Evolutionary conservation across 164 flowering plant species (phyloP), one percentile per base, ranked within the genome.

Genomic region (Nymphaea colorata): DNA sequence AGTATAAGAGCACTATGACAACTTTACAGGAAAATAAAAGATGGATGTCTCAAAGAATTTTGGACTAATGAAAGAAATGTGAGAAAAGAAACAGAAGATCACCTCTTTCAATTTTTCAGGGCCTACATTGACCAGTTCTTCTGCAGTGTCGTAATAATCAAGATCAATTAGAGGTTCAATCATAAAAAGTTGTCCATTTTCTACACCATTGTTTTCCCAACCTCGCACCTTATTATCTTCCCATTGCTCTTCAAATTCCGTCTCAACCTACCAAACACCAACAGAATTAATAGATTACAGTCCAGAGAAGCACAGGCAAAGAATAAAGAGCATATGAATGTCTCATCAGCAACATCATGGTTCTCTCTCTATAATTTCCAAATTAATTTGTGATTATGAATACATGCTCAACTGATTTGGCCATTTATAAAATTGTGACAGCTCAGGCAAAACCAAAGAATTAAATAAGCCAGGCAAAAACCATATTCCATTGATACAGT

Each of bases 71-170:
- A 47, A 47, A 47, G 7, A 3, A 47, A 47, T 47, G 55, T 47
- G 55, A 47, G 45, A 10, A 59, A 42, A 53, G 55, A 73, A 64
- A 59, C 36, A 25, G 8, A 16, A n/a, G 15, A 69, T 55, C 79
- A 92, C 99, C 94, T 91, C 98, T 74, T 95, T 95, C 42, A 95
- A 78, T 75, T 78, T 88, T 75, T 88, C 98, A 59, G 90, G 84
- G 41, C 96, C 94, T 57, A 90, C 83, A 80, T 82, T 88, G 74
- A 84, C 76, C 69, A 94, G 81, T 72, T 94, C 96, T 72, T 91
- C 97, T 64, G 84, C 83, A 4, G 85, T 80, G 79, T 83, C 80
- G 72, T 88, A 90, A 75, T 84, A 92, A 69, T 95, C 97, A 72
- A 95, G 93, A 80, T 90, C 93, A 59, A 90, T 83, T 15, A 69